Evolutionary conservation across 202 grass and related monocot species (phyloP), one percentile per base, ranked within the genome.

Genomic region (Schoenoplectus triqueter): DNA sequence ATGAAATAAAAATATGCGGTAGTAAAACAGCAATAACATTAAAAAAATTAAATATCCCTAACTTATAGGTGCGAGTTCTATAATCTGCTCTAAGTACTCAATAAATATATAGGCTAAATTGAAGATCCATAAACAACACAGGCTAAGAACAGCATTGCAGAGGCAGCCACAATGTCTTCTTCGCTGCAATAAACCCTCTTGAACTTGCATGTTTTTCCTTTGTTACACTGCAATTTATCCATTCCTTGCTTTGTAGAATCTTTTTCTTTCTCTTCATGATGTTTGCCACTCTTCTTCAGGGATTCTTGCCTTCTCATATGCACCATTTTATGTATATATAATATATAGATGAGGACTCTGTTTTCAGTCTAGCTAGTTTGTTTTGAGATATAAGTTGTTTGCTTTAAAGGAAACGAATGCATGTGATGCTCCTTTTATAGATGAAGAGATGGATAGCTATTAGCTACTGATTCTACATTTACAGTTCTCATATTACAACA

Each of bases 101-200:
- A 31, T 31, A 31, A 31, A 31, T 31, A 31, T 31, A 31, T 31
- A 31, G 31, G 8, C 69, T 44, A 90, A 55, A 86, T 18, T 11
- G 84, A 79, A 40, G 92, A 85, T 39, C 86, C 42, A 83, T 87
- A 97, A 59, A 92, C 92, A 89, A 97, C 81, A 64, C 92, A 95
- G 48, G 91, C 95, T 73, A 94, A 80, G 51, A 97, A 82, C 2
- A 97, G 89, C 66, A 97, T 93, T 51, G 92, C 95, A 82, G 91
- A 93, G 54, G 91, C 85, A 4, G 88, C 86, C 13, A 68, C 95
- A 81, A 92, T 88, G 0, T 93, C 89, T 81, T 97, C 95, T 69
- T 95, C 86, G 78, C 84, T 94, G 86, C 92, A 97, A 87, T 91
- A 87, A 88, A 83, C 92, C 70, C 91, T 92, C 89, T 97, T 97